Evolutionary conservation across 1,284 basidiomycete genomes (phyloP), one percentile per base, ranked within the genome.

Genomic region (Dichomitus squalens): DNA sequence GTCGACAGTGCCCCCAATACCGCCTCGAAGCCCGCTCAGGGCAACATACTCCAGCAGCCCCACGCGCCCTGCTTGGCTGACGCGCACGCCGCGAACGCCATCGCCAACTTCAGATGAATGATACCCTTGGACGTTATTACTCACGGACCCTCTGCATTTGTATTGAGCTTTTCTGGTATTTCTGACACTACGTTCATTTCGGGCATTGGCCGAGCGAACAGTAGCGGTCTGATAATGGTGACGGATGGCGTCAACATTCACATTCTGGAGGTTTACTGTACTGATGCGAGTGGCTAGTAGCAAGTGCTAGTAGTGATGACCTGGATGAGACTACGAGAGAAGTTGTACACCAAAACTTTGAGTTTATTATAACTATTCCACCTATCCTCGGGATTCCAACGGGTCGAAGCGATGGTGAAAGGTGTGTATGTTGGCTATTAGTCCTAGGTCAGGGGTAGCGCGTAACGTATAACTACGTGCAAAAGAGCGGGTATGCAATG

Each of bases 1-100:
- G 14, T 39, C 23, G 7, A 16, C 44, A 63, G 59, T 59, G 18
- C 58, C 64, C 11, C 54, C 65, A 3, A 18, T 65, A n/a, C 59
- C 63, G n/a, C 59, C 57, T 25, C 55, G 52, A 44, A 66, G 63
- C 34, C 65, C 65, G 7, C 46, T 65, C 46, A 54, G 57, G 52
- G 29, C 47, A 35, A 35, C 21, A 49, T 38, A n/a, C n/a, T 16
- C 34, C 33, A 49, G 53, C 41, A 55, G 25, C 51, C 41, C 9
- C 36, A 54, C 40, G 25, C 59, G 57, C 18, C 44, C 44, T 20
- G 58, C 58, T 11, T 66, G 64, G 64, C 49, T 66, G 21, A 53
- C 25, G 16, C 55, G 64, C 23, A 48, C 49, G n/a, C 64, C 61
- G 9, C 58, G 58, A 12, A 60, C 59, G 16, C 49, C 64, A 7